Conservation (phyloP, 805 yeast genomes). For the Candida lessepsii region DNA sequence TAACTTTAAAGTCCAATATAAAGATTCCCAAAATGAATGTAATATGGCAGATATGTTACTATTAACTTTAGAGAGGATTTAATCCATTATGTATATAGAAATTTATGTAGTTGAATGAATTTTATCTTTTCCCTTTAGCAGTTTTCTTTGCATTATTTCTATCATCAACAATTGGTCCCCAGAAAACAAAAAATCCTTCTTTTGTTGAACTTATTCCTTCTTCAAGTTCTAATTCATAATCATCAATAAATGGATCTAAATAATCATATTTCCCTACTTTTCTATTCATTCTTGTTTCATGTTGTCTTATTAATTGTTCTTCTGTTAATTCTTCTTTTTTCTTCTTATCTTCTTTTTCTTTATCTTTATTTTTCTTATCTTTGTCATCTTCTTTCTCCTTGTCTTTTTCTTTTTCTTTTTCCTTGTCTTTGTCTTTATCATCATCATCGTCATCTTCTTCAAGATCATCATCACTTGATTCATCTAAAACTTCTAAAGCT, state of each 20-base stretch:
- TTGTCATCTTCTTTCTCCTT: conserved; percentile 21
- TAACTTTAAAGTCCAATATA: conserved; percentile 16
- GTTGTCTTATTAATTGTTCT: conserved; percentile 45
- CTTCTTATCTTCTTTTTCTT: conserved; percentile 54
- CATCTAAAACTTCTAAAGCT: conserved; percentile 50
- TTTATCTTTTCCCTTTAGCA: conserved; percentile 9
- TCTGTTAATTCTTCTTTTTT: conserved; percentile 32
- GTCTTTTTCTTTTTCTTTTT: conserved; percentile 8
- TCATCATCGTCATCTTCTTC: conserved; percentile 28
- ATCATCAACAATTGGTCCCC: conserved; percentile 81
- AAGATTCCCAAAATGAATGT: conserved; percentile 17
- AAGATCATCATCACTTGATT: conserved; percentile 31
- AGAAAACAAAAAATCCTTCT: conserved; percentile 93
- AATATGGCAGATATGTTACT: conserved; percentile 36
- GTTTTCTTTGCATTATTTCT: conserved; percentile 26
- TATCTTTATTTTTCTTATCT: conserved; percentile 46
- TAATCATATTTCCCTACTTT: conserved; percentile 88
- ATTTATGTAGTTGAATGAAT: neutral
- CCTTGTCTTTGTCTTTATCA: conserved; percentile 23
- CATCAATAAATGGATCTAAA: conserved; percentile 96
- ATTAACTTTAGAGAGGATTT: conserved; percentile 37
- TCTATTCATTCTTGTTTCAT: conserved; percentile 54
- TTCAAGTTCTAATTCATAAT: conserved; percentile 87
- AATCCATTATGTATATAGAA: conserved; percentile 7
- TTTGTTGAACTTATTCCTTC: conserved; percentile 89